phyloP scores from a whole-genome alignment of 2,329 filamentous ascomycete genomes.

The Penicillium sp. region DNA sequence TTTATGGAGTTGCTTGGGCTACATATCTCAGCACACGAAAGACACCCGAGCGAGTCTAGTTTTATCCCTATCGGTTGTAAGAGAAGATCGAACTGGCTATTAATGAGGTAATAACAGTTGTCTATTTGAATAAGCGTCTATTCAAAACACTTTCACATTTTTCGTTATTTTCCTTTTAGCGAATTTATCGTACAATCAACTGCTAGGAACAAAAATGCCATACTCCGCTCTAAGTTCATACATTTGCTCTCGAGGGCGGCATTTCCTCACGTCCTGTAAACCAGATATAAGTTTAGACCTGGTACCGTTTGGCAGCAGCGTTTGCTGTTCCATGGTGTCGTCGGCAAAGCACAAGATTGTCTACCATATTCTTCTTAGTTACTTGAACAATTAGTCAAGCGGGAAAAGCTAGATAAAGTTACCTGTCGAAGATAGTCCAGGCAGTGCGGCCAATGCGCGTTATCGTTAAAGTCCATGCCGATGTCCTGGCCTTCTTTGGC shows the following conservation, averaged over 20 bases:
- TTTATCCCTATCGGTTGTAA: too few relatives aligned
- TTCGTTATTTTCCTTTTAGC: too few relatives aligned
- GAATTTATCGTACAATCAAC: too few relatives aligned
- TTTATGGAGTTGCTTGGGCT: too few relatives aligned
- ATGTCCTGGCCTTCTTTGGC: background rate
- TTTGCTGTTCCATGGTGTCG: background rate
- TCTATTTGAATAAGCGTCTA: too few relatives aligned
- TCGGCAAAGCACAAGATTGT: background rate
- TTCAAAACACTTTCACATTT: too few relatives aligned
- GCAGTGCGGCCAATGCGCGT: slow-evolving; percentile 2
- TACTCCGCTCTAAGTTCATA: background rate
- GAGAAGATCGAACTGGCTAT: too few relatives aligned
- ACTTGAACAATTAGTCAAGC: background rate
- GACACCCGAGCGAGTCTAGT: too few relatives aligned
- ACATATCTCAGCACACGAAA: too few relatives aligned
- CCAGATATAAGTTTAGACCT: background rate
- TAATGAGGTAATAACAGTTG: too few relatives aligned
- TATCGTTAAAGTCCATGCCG: background rate
- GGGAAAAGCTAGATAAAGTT: background rate
- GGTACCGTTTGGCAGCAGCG: background rate
- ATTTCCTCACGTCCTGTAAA: background rate
- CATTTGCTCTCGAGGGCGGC: background rate
- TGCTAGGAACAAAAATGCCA: background rate
- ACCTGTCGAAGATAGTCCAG: slow-evolving; percentile 1
- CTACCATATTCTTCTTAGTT: background rate